These are phyloP conservation scores for Populus ilicifolia DNA, from an alignment of 345 rosid genomes.

Conservation along the genomic window DNA sequence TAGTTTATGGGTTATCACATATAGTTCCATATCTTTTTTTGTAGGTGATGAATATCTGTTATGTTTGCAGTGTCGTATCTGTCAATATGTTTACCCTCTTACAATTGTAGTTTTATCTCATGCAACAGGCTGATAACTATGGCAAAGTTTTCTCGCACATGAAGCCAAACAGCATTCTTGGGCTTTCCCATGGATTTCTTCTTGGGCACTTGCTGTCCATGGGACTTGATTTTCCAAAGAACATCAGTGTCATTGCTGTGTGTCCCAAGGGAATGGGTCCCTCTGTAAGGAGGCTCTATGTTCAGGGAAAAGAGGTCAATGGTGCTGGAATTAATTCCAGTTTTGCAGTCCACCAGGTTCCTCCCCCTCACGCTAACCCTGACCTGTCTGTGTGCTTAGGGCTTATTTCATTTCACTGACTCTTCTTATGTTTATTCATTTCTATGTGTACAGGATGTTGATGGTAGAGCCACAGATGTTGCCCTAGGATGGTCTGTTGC, in stretches of 20 bases:
- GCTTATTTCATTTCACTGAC: background rate
- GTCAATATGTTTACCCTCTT: background rate
- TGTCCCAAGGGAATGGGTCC: constrained; percentile 98
- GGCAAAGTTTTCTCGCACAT: constrained; percentile 77
- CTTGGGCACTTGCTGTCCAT: constrained; percentile 75
- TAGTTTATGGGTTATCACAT: background rate
- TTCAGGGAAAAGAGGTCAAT: constrained; percentile 88
- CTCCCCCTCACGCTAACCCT: background rate
- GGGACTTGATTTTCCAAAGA: constrained; percentile 78
- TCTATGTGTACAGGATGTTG: constrained; percentile 59
- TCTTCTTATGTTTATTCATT: background rate
- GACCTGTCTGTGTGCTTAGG: background rate
- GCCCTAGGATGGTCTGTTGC: constrained; percentile 94
- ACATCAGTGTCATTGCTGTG: constrained; percentile 81
- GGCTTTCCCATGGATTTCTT: constrained; percentile 92
- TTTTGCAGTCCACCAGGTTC: constrained; percentile 87
- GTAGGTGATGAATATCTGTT: background rate
- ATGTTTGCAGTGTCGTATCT: background rate
- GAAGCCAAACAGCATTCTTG: constrained; percentile 94
- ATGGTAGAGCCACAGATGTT: constrained; percentile 85
- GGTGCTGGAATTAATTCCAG: constrained; percentile 96
- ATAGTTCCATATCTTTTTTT: background rate
- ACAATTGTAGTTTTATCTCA: background rate
- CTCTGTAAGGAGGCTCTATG: constrained; percentile 87
- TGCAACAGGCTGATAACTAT: constrained; percentile 71